Percentiles rank a stretch among this genome's conserved stretches.
Evolutionary conservation across 2,329 filamentous ascomycete species (phyloP).

Genomic region (Botrytis sinoallii): DNA sequence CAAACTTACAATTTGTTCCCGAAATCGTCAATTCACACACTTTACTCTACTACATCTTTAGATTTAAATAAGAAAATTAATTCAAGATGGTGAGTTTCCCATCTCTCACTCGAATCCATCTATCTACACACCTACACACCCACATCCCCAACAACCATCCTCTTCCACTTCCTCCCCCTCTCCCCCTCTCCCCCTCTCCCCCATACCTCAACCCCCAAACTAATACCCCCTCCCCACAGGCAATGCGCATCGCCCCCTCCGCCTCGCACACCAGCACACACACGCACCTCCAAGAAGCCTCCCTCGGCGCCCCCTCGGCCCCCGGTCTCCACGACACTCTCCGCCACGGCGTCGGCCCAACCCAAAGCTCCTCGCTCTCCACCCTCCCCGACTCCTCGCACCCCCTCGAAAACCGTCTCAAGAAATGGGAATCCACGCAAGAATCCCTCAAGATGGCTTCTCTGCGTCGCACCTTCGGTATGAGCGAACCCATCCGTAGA

Average conservation of each 20-base stretch:
- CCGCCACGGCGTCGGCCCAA: constrained; percentile 74
- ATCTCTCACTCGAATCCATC: background rate
- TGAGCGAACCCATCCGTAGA: constrained; percentile 86
- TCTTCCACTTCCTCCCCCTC: background rate
- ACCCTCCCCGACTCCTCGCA: constrained; percentile 60
- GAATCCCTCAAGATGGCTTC: constrained; percentile 83
- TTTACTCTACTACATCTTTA: background rate
- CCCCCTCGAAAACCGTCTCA: constrained; percentile 87
- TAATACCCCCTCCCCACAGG: constrained; percentile 47
- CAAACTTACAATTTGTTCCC: background rate
- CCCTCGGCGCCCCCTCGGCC: constrained; percentile 77
- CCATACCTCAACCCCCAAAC: background rate
- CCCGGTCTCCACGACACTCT: constrained; percentile 93
- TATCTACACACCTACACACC: background rate
- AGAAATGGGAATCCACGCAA: constrained; percentile 87
- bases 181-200: background rate
- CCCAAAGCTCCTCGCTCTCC: constrained; percentile 47
- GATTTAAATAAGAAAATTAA: background rate
- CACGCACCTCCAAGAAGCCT: constrained; percentile 56
- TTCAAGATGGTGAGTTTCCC: constrained; percentile 3
- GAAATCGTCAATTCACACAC: background rate
- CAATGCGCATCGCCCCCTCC: constrained; percentile 83
- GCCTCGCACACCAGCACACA: constrained; percentile 63
- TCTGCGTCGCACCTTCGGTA: constrained; percentile 82
- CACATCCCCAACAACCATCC: background rate